Percentiles rank a stretch among this genome's conserved stretches.
Evolutionary conservation across 83 land plant species (phyloP).

Genomic region (Isoetes engelmannii): DNA sequence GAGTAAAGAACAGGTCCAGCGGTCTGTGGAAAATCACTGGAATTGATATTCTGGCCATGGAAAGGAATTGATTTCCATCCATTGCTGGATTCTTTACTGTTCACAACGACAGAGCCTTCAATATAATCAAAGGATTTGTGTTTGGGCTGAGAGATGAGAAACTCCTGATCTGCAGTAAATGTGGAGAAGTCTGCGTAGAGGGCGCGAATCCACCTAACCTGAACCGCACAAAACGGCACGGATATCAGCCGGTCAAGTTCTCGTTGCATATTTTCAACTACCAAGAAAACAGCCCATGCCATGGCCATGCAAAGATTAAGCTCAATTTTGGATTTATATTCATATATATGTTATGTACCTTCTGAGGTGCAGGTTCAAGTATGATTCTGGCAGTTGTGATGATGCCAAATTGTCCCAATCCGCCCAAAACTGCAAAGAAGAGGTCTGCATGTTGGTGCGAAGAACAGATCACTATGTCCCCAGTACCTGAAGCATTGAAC

Average conservation of each 20-base stretch:
- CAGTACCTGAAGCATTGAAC: slow-evolving; percentile 15
- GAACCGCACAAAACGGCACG: background rate
- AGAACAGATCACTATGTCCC: slow-evolving; percentile 46
- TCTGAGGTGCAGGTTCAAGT: slow-evolving; percentile 49
- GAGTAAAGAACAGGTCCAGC: slow-evolving; percentile 12
- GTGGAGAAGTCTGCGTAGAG: slow-evolving; percentile 49
- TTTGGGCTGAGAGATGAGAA: slow-evolving; percentile 26
- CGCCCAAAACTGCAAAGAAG: slow-evolving; percentile 56
- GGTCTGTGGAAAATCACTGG: background rate
- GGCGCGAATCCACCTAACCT: slow-evolving; percentile 62
- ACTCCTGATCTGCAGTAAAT: slow-evolving; percentile 57
- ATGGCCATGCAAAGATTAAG: background rate
- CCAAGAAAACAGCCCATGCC: too few species aligned
- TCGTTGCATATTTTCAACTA: background rate
- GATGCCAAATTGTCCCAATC: slow-evolving; percentile 78
- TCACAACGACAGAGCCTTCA: slow-evolving; percentile 62
- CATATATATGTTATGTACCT: slow-evolving; percentile 27
- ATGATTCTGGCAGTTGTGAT: slow-evolving; percentile 58
- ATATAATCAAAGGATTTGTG: slow-evolving; percentile 53
- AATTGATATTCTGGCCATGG: slow-evolving; percentile 7
- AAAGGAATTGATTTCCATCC: slow-evolving; percentile 46
- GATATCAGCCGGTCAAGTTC: slow-evolving; percentile 12
- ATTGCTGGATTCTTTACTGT: slow-evolving; percentile 46
- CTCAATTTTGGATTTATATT: background rate
- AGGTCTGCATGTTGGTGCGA: slow-evolving; percentile 31